These are phyloP conservation scores for Penicillium canariense DNA, from an alignment of 495 filamentous ascomycete genomes.

Conservation along the genomic window DNA sequence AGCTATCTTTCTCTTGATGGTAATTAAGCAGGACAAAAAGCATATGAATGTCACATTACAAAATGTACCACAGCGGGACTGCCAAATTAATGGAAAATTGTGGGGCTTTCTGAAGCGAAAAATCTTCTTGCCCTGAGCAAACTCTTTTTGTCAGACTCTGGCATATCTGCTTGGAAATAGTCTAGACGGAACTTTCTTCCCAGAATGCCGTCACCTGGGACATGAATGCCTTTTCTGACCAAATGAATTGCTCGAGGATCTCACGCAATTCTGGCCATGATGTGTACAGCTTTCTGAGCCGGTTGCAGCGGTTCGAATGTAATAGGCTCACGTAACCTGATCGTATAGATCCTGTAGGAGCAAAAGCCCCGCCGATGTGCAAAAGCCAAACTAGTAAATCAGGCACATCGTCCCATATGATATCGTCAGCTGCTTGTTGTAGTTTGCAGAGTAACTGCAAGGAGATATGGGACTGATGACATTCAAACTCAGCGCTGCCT, in stretches of 20 bases:
- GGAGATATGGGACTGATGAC: slow-evolving; percentile 32
- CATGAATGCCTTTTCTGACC: slow-evolving; percentile 39
- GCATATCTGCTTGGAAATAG: background rate
- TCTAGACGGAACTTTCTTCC: slow-evolving; percentile 16
- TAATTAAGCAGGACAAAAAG: too few relatives aligned
- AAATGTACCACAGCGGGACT: too few relatives aligned
- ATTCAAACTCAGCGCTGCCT: background rate
- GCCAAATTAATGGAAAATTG: too few relatives aligned
- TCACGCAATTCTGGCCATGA: slow-evolving; percentile 30
- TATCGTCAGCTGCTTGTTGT: slow-evolving; percentile 21
- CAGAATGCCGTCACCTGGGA: slow-evolving; percentile 30
- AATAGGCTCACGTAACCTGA: slow-evolving; percentile 31
- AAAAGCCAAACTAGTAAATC: slow-evolving; percentile 37
- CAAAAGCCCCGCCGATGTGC: slow-evolving; percentile 39
- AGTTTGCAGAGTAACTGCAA: slow-evolving; percentile 31
- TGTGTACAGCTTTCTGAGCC: background rate
- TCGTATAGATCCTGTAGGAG: slow-evolving; percentile 28
- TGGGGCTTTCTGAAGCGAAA: too few relatives aligned
- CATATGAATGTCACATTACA: too few relatives aligned
- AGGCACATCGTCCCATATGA: slow-evolving; percentile 26
- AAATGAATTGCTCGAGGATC: slow-evolving; percentile 35
- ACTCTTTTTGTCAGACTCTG: too few relatives aligned
- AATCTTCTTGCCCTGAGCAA: too few relatives aligned
- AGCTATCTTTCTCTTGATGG: too few relatives aligned
- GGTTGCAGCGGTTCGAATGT: slow-evolving; percentile 13